A percentile compares a stretch with the other conserved stretches of the same genome.
phyloP scores from a whole-genome alignment of 2,329 filamentous ascomycete species.

The Diaporthe aspalathi region DNA sequence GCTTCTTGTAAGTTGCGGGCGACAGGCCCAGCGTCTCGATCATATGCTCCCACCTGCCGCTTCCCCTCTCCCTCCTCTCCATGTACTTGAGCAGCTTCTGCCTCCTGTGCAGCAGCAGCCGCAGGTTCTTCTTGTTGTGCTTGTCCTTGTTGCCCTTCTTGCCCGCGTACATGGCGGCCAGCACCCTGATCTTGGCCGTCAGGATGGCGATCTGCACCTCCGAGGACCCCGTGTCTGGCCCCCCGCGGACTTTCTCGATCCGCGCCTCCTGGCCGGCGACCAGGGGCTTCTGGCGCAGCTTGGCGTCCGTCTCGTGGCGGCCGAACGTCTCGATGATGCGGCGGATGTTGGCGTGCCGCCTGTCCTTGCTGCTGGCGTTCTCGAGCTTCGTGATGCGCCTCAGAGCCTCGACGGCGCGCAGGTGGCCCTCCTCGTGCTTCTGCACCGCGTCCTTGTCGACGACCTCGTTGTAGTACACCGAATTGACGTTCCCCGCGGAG shows the following conservation, averaged over 20 bases:
- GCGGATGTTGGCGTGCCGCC: constrained; percentile 82
- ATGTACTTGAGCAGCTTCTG: constrained; percentile 92
- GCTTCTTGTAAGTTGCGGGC: constrained; percentile 88
- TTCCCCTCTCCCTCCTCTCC: constrained; percentile 88
- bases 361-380: constrained; percentile 82
- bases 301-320: constrained; percentile 85
- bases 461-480: not conserved
- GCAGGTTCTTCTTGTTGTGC: constrained; percentile 91
- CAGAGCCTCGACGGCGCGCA: constrained; percentile 79
- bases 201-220: constrained; percentile 98
- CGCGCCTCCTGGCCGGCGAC: constrained; percentile 55
- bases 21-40: constrained; percentile 86
- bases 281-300: constrained; percentile 71
- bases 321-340: constrained; percentile 90
- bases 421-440: constrained; percentile 67
- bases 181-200: constrained; percentile 89
- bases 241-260: constrained; percentile 69
- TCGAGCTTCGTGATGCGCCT: constrained; percentile 81
- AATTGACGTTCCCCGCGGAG: constrained; percentile 41
- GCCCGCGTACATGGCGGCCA: constrained; percentile 77
- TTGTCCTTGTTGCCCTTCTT: constrained; percentile 84
- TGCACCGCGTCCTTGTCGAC: constrained; percentile 44
- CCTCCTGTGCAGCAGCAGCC: constrained; percentile 85
- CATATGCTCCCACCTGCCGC: constrained; percentile 88
- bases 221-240: constrained; percentile 91